Conservation (phyloP, 164 flowering plant genomes). For the Pachysandra terminalis region DNA sequence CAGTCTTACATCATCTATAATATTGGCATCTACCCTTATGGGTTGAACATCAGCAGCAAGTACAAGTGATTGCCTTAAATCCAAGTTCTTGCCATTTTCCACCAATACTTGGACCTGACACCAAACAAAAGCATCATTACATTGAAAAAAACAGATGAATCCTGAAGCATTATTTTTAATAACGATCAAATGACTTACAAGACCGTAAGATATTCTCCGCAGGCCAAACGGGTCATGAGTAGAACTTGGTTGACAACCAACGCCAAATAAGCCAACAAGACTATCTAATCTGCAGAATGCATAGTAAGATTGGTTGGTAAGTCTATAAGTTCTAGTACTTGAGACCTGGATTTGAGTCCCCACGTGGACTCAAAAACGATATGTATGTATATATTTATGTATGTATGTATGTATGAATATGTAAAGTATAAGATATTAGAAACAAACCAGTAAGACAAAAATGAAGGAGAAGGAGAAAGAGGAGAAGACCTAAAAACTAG, state of each 20-base stretch:
- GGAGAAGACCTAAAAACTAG: too few relatives aligned
- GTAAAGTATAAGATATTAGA: too few relatives aligned
- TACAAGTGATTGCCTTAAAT: conserved; percentile 53
- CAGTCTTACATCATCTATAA: conserved; percentile 61
- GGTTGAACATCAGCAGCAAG: conserved; percentile 85
- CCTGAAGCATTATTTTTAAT: background rate
- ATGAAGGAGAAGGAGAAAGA: too few relatives aligned
- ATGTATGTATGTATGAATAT: too few relatives aligned
- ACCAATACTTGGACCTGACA: conserved; percentile 86
- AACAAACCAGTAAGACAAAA: too few relatives aligned
- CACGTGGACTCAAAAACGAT: too few relatives aligned
- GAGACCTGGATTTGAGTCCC: too few relatives aligned
- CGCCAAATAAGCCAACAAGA: conserved; percentile 90
- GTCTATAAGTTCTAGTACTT: too few relatives aligned
- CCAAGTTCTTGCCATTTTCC: conserved; percentile 71
- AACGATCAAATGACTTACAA: conserved; percentile 47
- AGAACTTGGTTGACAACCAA: conserved; percentile 90
- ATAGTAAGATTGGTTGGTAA: background rate
- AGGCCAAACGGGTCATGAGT: conserved; percentile 89
- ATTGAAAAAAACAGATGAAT: background rate
- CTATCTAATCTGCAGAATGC: conserved; percentile 75
- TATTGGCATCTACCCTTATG: conserved; percentile 37
- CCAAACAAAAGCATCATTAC: conserved; percentile 10
- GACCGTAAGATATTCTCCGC: conserved; percentile 89
- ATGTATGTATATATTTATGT: too few relatives aligned